Base-by-base conservation (phyloP, 116 monocot species). In the Zostera marina region DNA sequence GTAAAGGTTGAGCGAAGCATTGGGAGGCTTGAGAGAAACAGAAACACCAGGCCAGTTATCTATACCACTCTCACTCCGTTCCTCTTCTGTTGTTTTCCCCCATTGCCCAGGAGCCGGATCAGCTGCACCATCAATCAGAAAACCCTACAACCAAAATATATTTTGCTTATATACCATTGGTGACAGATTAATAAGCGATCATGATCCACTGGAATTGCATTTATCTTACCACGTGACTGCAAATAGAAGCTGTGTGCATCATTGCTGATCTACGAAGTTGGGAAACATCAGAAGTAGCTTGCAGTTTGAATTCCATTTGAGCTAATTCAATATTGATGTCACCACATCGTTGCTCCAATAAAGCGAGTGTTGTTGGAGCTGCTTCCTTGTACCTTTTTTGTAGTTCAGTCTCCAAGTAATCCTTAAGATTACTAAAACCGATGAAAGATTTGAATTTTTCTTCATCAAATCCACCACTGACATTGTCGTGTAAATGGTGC, bases 101-200 rank as follows among this genome's bases (percentile, higher is more conserved):
- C 89, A 90, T 67, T 83, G 78, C 53, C 90, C 98, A 15, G 90
- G 98, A 66, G 83, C 68, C 59, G 98, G 98, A 79, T 98, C 98
- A 42, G 86, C 86, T 49, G 98, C 85, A 14, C 98, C 98, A 64
- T 89, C 78, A 69, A 98, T 82, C 60, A 98, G 65, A 54, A 82
- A 64, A 15, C 76, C 82, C 98, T 98, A 64, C 41, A 59, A 63
- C 26, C 25, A 21, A 74, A 7, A 53, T 21, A 42, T 46, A 59
- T 8, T 14, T 6, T 49, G 24, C 12, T 25, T 13, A 1, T 39
- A 2, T 56, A 8, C 8, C 38, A 32, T 42, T 19, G 22, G 2
- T 19, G 57, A 60, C 43, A 47, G 13, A 13, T 32, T 45, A 21
- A 32, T 57, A 42, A 59, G 5, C 40, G 4, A 21, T 20, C 9